Evolutionary conservation across 2,329 filamentous ascomycete species (phyloP), one percentile per base, ranked within the genome.

Genomic region (Acephala macrosclerotiorum): DNA sequence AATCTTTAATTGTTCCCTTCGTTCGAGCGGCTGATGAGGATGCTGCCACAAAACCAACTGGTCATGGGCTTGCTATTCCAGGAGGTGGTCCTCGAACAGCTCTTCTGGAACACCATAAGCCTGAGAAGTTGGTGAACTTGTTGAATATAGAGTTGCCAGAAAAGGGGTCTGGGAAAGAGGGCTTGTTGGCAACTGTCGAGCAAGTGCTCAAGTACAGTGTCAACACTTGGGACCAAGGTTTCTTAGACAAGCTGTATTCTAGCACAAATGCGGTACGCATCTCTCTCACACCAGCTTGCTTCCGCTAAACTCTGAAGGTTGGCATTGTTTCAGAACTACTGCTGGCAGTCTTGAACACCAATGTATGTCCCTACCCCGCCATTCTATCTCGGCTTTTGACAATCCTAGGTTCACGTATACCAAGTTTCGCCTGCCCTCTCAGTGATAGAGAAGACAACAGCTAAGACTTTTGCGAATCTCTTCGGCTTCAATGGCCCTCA

Each of bases 221-320:
- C 75, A 99, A 99, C 80, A 97, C 95, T n/a, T 98, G 94, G 92
- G 92, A 97, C 75, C 94, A 97, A 79, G 95, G 95, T 12, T 99
- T 98, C 79, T 80, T 98, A 75, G 94, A 97, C 80, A 98, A 99
- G 81, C 83, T 98, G 20, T 98, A 97, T 78, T 88, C 91, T n/a
- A 91, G 90, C 70, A 96, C 93, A 45, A 96, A 96, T 75, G 91
- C 95, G 49, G 89, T 91, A 75, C 66, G 85, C 16, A 5, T 18
- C 9, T 11, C 3, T 8, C 22, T 29, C 25, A 12, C 9, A 53
- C 5, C 14, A 33, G 5, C 33, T 7, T 79, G 36, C 22, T 18
- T 25, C 14, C 5, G 53, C 16, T n/a, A 14, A 40, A 14, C 26
- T 9, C 8, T 2, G 6, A 20, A 51, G 87, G 90, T 95, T 9